Percentiles rank a stretch among this genome's conserved stretches.
Evolutionary conservation across 768 basidiomycete genomes (phyloP).

Genomic region (Russula griseocarnosa): DNA sequence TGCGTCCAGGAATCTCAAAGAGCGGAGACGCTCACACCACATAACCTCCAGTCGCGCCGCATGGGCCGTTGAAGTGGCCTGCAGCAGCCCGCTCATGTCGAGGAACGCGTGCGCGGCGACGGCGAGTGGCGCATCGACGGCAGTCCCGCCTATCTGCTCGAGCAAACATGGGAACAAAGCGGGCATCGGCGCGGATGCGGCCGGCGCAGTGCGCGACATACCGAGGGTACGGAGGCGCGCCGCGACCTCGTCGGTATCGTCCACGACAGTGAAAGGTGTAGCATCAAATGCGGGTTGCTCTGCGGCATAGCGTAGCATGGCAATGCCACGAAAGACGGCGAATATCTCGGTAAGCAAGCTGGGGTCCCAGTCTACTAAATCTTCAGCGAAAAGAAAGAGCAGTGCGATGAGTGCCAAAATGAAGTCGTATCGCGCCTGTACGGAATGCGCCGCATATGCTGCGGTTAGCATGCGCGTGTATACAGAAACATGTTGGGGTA

Average conservation of each 20-base stretch:
- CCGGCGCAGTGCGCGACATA: slow-evolving; percentile 43
- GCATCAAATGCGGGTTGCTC: slow-evolving; percentile 52
- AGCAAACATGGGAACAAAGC: slow-evolving; percentile 65
- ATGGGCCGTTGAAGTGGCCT: slow-evolving; percentile 62
- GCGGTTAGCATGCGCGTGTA: slow-evolving; percentile 62
- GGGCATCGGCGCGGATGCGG: slow-evolving; percentile 36
- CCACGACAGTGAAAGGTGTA: slow-evolving; percentile 32
- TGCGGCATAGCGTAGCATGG: slow-evolving; percentile 60
- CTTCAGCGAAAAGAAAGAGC: slow-evolving; percentile 67
- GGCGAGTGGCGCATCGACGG: slow-evolving; percentile 46
- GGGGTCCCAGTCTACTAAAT: slow-evolving; percentile 60
- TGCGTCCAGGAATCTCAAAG: slow-evolving; percentile 56
- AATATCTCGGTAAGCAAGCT: slow-evolving; percentile 67
- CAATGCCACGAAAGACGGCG: slow-evolving; percentile 73
- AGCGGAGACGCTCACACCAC: slow-evolving; percentile 67
- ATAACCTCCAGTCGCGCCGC: slow-evolving; percentile 64
- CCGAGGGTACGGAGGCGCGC: slow-evolving; percentile 70
- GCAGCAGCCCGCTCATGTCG: slow-evolving; percentile 59
- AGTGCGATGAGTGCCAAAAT: slow-evolving; percentile 60
- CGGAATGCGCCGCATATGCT: slow-evolving; percentile 56
- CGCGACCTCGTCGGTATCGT: slow-evolving; percentile 51
- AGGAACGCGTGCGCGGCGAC: slow-evolving; percentile 68
- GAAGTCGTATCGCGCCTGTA: slow-evolving; percentile 73
- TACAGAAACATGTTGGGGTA: slow-evolving; percentile 52
- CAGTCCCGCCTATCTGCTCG: slow-evolving; percentile 41